Percentiles rank a stretch among this genome's conserved stretches.
phyloP scores from a whole-genome alignment of 2,329 filamentous ascomycete species.

The Cordyceps cateniannulata region DNA sequence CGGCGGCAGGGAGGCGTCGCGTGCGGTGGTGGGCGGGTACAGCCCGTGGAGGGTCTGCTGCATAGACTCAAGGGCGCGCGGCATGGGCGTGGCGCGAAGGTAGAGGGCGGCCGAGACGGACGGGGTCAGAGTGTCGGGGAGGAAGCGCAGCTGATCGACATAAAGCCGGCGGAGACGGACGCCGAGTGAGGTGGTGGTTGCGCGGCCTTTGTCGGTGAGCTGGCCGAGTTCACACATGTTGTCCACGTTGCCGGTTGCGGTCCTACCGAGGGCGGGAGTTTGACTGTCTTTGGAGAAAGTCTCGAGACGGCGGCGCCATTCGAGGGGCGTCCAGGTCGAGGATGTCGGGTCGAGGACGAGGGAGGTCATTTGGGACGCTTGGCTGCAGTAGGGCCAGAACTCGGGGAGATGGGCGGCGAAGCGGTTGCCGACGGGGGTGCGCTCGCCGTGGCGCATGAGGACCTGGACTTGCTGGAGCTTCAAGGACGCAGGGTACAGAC shows the following conservation, averaged over 20 bases:
- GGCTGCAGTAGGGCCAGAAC: slow-evolving; percentile 87
- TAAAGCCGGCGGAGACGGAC: slow-evolving; percentile 64
- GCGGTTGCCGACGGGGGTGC: slow-evolving; percentile 79
- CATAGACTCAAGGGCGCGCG: slow-evolving; percentile 69
- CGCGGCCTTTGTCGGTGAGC: slow-evolving; percentile 68
- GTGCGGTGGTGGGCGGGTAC: slow-evolving; percentile 52
- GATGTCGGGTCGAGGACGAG: slow-evolving; percentile 39
- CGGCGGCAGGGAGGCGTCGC: slow-evolving; percentile 43
- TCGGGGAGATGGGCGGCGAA: slow-evolving; percentile 67
- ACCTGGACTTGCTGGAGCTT: slow-evolving; percentile 88
- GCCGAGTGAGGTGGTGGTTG: slow-evolving; percentile 65
- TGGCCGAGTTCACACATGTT: slow-evolving; percentile 73
- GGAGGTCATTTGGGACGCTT: slow-evolving; percentile 61
- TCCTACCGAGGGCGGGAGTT: slow-evolving; percentile 27
- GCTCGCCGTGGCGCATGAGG: slow-evolving; percentile 71
- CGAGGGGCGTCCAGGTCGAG: slow-evolving; percentile 37
- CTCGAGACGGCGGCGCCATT: slow-evolving; percentile 71
- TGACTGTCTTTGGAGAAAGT: slow-evolving; percentile 63
- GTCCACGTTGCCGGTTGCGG: slow-evolving; percentile 60
- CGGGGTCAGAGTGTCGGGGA: slow-evolving; percentile 47
- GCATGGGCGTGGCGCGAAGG: slow-evolving; percentile 67
- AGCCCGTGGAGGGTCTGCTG: slow-evolving; percentile 71
- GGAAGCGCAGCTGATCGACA: slow-evolving; percentile 66
- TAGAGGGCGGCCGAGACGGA: slow-evolving; percentile 54
- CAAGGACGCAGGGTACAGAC: slow-evolving; percentile 73